Evolutionary conservation across 1,139 yeast species (phyloP).

Genomic region (Hemisphaericaspora subhashii): DNA sequence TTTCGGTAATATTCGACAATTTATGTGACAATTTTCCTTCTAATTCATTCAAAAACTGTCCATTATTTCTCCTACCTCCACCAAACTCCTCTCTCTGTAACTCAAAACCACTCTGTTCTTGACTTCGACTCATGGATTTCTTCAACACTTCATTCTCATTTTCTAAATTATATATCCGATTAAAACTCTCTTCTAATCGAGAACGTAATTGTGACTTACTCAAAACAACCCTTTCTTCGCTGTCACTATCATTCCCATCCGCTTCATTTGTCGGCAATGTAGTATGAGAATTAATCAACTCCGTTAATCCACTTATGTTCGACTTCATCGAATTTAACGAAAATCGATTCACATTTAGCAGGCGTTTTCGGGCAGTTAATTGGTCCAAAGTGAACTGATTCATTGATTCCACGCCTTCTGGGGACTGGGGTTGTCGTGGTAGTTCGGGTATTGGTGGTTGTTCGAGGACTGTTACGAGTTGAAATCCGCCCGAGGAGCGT

Average conservation of each 20-base stretch:
- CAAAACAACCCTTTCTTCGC: constrained; percentile 12
- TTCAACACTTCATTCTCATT: constrained; percentile 28
- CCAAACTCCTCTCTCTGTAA: not conserved
- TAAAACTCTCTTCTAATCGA: constrained; percentile 42
- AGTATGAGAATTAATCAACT: constrained; percentile 35
- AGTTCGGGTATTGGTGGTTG: constrained; percentile 3
- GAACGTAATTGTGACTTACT: constrained; percentile 36
- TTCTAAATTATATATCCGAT: constrained; percentile 37
- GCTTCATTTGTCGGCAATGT: constrained; percentile 39
- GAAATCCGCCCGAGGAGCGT: not conserved
- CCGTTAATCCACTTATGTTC: constrained; percentile 44
- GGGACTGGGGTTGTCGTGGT: not conserved
- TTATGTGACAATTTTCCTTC: constrained; percentile 18
- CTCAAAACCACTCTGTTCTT: too few species aligned
- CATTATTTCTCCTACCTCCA: not conserved
- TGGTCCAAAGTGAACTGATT: constrained; percentile 40
- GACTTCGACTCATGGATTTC: not conserved
- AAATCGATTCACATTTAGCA: constrained; percentile 30
- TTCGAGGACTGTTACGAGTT: constrained; percentile 1
- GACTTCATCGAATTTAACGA: constrained; percentile 44
- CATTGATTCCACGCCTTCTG: constrained; percentile 23
- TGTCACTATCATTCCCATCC: constrained; percentile 15
- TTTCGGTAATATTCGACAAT: constrained; percentile 2
- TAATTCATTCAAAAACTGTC: constrained; percentile 19
- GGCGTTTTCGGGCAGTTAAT: constrained; percentile 14